phyloP scores from a whole-genome alignment of 305 asterid species.

The Lippia alba region DNA sequence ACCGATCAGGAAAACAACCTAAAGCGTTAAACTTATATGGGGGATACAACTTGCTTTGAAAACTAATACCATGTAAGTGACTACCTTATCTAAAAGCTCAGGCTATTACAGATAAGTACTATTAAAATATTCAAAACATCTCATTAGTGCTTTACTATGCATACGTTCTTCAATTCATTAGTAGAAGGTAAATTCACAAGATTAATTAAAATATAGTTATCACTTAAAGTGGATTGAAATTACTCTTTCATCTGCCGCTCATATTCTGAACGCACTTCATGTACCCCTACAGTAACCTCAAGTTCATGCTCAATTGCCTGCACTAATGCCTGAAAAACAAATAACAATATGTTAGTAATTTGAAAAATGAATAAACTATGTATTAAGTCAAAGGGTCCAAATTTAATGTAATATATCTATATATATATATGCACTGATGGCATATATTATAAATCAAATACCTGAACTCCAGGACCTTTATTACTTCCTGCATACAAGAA shows the following conservation, averaged over 20 bases:
- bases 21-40: too few species aligned
- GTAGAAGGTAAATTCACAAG: neutral
- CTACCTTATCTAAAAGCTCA: too few species aligned
- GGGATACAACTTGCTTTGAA: too few species aligned
- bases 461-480: slow-evolving; percentile 82
- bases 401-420: neutral
- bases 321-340: slow-evolving; percentile 63
- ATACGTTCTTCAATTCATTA: neutral
- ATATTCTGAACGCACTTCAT: slow-evolving; percentile 92
- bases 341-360: slow-evolving; percentile 33
- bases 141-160: too few species aligned
- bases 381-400: slow-evolving; percentile 21
- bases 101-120: too few species aligned
- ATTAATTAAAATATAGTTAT: neutral
- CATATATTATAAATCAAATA: slow-evolving; percentile 31
- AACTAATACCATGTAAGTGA: too few species aligned
- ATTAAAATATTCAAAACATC: too few species aligned
- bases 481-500: slow-evolving; percentile 49
- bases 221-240: slow-evolving; percentile 38
- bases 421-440: slow-evolving; percentile 2
- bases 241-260: slow-evolving; percentile 96
- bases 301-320: slow-evolving; percentile 93
- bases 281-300: slow-evolving; percentile 91
- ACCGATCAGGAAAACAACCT: too few species aligned
- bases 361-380: slow-evolving; percentile 15